Percentiles rank a stretch among this genome's conserved stretches.
These are phyloP conservation scores for Coniochaeta sp. DNA, from an alignment of 2,329 filamentous ascomycete species.

Conservation along the genomic window DNA sequence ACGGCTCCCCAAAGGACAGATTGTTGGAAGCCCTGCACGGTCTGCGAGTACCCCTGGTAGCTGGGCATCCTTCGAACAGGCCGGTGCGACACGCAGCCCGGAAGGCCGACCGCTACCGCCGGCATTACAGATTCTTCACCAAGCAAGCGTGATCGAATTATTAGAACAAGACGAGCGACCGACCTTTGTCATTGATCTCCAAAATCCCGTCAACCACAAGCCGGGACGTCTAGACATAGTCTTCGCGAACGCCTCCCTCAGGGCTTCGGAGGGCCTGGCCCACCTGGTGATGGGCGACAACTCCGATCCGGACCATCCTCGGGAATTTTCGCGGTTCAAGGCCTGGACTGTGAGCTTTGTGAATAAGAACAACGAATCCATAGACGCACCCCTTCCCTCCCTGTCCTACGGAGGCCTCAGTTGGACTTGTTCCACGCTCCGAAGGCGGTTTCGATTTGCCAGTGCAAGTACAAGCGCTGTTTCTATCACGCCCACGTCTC, in stretches of 20 bases:
- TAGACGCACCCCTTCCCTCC: slow-evolving; percentile 46
- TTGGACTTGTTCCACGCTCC: slow-evolving; percentile 66
- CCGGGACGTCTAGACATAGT: slow-evolving; percentile 52
- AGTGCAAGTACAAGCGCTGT: slow-evolving; percentile 42
- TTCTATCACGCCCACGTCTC: slow-evolving; percentile 31
- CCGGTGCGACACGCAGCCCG: slow-evolving; percentile 43
- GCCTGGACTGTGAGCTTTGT: slow-evolving; percentile 57
- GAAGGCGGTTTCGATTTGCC: slow-evolving; percentile 61
- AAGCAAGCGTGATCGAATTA: slow-evolving; percentile 63
- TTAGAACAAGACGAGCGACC: slow-evolving; percentile 71
- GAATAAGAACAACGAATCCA: slow-evolving; percentile 38
- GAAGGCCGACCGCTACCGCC: slow-evolving; percentile 41
- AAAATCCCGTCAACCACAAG: slow-evolving; percentile 46
- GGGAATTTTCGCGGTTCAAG: slow-evolving; percentile 58
- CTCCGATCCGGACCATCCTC: slow-evolving; percentile 31
- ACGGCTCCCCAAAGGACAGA: slow-evolving; percentile 46
- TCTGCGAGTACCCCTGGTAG: slow-evolving; percentile 46
- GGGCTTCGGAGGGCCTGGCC: slow-evolving; percentile 46
- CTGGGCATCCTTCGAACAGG: slow-evolving; percentile 42
- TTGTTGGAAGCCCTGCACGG: slow-evolving; percentile 29
- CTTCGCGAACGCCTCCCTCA: slow-evolving; percentile 63
- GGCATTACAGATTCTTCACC: slow-evolving; percentile 49
- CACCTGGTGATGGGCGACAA: slow-evolving; percentile 48
- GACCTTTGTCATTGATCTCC: slow-evolving; percentile 67
- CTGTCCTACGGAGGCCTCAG: slow-evolving; percentile 56